These are phyloP conservation scores for Plectosphaerella plurivora DNA, from an alignment of 2,329 filamentous ascomycete species.

Conservation along the genomic window DNA sequence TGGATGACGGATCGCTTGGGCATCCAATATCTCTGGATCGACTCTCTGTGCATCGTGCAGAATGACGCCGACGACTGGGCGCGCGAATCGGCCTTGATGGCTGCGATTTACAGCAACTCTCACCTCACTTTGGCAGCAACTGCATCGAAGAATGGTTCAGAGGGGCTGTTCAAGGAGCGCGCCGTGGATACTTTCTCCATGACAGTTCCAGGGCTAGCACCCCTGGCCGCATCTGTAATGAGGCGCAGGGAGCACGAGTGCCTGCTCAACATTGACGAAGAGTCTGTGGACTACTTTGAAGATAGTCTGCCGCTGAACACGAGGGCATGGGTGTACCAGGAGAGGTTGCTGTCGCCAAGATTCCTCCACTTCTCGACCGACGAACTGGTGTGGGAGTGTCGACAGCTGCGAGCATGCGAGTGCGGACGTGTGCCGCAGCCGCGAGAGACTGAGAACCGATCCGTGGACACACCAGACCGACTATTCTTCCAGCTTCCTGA, in stretches of 20 bases:
- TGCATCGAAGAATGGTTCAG: too few species aligned
- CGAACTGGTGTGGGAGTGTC: constrained; percentile 15
- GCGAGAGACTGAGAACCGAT: too few species aligned
- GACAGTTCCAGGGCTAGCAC: too few species aligned
- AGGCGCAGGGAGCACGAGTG: too few species aligned
- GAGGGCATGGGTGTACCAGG: constrained; percentile 2
- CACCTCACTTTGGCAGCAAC: constrained; percentile 8
- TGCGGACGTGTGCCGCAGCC: too few species aligned
- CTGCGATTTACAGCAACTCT: constrained; percentile 8
- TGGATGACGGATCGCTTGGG: constrained; percentile 2
- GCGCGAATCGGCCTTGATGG: constrained; percentile 9
- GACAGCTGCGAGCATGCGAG: not conserved
- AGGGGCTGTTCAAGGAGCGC: too few species aligned
- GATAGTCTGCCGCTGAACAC: not conserved
- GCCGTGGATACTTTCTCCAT: too few species aligned
- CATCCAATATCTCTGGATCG: constrained; percentile 11
- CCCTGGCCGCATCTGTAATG: too few species aligned
- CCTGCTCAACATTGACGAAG: too few species aligned
- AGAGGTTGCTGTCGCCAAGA: not conserved
- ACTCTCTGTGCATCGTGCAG: constrained; percentile 13
- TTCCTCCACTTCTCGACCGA: constrained; percentile 11
- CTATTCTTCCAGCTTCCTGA: too few species aligned
- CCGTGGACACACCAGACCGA: too few species aligned
- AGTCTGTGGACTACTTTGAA: too few species aligned
- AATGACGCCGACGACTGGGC: constrained; percentile 9